phyloP scores from a whole-genome alignment of 2,329 filamentous ascomycete species.

The Metarhizium humberi region DNA sequence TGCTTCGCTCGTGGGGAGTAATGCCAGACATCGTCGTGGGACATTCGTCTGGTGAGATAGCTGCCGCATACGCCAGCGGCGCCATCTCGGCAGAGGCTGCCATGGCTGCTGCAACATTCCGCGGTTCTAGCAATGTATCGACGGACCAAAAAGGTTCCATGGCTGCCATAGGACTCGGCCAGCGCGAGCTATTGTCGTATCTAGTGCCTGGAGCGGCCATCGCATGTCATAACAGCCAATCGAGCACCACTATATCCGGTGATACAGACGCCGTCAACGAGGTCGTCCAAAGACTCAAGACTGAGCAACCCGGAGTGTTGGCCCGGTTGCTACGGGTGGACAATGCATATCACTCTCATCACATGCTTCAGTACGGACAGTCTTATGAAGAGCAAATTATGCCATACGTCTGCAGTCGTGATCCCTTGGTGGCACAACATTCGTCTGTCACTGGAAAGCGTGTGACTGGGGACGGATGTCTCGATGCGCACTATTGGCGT shows the following conservation, averaged over 20 bases:
- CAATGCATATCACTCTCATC: constrained; percentile 23
- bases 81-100: no score
- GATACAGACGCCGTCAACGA: constrained; percentile 14
- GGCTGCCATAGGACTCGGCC: constrained; percentile 5
- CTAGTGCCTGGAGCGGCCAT: neutral
- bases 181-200: neutral
- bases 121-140: no score
- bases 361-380: constrained; percentile 5
- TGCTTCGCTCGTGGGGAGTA: constrained; percentile 22
- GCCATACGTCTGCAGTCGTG: no score
- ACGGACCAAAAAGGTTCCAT: neutral
- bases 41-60: constrained; percentile 31
- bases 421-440: no score
- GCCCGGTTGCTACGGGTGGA: constrained; percentile 16
- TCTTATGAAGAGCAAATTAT: no score
- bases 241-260: constrained; percentile 27
- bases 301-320: constrained; percentile 10
- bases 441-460: no score
- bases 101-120: no score
- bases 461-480: no score
- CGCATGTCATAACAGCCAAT: constrained; percentile 33
- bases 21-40: constrained; percentile 22
- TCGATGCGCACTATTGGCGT: no score
- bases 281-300: constrained; percentile 15
- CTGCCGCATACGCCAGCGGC: constrained; percentile 27